These are phyloP conservation scores for Beauveria scarabaeidicola DNA, from an alignment of 2,329 filamentous ascomycete species.

Conservation along the genomic window DNA sequence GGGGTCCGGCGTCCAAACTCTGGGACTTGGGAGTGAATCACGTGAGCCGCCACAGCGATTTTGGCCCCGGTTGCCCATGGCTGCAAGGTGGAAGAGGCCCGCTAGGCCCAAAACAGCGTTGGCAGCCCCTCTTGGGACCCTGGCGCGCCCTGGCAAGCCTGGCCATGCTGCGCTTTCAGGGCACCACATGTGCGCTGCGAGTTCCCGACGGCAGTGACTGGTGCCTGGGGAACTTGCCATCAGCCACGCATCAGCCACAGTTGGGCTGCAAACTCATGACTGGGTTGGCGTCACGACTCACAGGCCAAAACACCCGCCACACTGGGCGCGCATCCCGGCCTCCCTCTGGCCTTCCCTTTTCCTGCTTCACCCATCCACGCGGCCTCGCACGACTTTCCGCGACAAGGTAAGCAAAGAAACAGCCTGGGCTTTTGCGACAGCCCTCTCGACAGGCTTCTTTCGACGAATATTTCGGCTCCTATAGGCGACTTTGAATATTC, in stretches of 20 bases:
- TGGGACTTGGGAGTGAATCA: too few relatives aligned
- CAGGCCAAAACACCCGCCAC: slow-evolving; percentile 9
- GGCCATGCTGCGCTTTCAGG: background rate
- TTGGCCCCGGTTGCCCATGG: background rate
- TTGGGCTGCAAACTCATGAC: slow-evolving; percentile 1
- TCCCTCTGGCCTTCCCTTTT: background rate
- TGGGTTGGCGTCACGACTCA: background rate
- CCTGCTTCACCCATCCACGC: background rate
- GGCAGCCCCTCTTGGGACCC: background rate
- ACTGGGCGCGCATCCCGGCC: slow-evolving; percentile 5
- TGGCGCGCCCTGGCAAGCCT: too few relatives aligned
- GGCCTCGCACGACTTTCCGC: background rate
- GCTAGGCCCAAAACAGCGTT: background rate
- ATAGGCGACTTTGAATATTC: background rate
- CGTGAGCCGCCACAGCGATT: too few relatives aligned
- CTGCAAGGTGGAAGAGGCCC: background rate
- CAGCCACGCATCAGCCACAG: slow-evolving; percentile 1
- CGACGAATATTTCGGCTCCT: background rate
- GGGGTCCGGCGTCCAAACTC: too few relatives aligned
- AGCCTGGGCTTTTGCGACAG: slow-evolving; percentile 9
- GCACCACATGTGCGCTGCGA: background rate
- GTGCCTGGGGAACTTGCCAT: background rate
- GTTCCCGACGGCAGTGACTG: background rate
- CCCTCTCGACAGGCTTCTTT: slow-evolving; percentile 7
- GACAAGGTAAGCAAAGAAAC: background rate